phyloP scores from a whole-genome alignment of 1,284 basidiomycete species.

The Pyrrhoderma lamaoense region DNA sequence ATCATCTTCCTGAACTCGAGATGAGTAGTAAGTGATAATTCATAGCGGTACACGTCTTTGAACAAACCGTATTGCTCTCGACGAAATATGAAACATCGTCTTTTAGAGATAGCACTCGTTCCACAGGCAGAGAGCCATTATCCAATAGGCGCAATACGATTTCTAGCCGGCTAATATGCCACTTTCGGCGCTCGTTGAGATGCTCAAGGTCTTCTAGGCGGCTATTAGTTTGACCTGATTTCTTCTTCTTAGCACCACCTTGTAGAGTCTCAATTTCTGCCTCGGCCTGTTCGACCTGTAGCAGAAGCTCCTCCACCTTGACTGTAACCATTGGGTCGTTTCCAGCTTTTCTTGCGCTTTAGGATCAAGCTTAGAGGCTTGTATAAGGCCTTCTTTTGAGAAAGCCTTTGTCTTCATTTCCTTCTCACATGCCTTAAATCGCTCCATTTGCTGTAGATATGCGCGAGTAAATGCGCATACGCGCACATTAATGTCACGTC shows the following conservation, averaged over 20 bases:
- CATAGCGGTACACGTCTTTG: neutral
- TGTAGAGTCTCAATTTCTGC: constrained; percentile 92
- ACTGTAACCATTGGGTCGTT: constrained; percentile 80
- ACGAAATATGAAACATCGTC: constrained; percentile 98
- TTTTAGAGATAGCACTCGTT: constrained; percentile 78
- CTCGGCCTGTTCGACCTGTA: constrained; percentile 92
- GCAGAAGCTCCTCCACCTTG: constrained; percentile 87
- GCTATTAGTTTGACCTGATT: constrained; percentile 58
- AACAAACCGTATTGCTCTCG: constrained; percentile 86
- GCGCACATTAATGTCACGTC: constrained; percentile 17
- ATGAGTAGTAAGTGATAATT: constrained; percentile 14
- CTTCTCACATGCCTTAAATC: constrained; percentile 99
- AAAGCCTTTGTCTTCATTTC: constrained; percentile 99
- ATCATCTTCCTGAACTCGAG: constrained; percentile 73
- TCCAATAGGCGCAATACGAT: constrained; percentile 90
- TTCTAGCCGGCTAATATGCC: constrained; percentile 93
- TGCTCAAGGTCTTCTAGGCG: constrained; percentile 80
- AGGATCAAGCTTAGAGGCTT: constrained; percentile 91
- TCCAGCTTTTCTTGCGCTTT: constrained; percentile 96
- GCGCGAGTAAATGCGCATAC: constrained; percentile 4
- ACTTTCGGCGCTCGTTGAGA: constrained; percentile 90
- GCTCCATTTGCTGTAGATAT: constrained; percentile 93
- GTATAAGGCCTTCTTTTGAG: constrained; percentile 96
- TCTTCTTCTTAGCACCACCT: constrained; percentile 82
- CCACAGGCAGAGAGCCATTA: constrained; percentile 84